phyloP scores from a whole-genome alignment of 305 asterid species.

The Fraxinus sp. region DNA sequence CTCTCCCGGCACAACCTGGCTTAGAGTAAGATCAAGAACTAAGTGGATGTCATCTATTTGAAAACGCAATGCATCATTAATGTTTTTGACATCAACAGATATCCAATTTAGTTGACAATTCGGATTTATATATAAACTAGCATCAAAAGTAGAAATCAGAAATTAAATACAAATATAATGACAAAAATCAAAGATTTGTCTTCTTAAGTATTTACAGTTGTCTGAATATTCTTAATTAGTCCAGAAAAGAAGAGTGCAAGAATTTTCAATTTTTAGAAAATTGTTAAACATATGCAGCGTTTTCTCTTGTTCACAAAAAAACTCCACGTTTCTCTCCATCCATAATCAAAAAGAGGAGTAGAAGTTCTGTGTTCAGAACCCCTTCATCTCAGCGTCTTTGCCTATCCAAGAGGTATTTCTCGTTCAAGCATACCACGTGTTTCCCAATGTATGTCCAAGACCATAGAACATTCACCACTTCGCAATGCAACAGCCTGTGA shows the following conservation, averaged over 20 bases:
- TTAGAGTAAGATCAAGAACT: slow-evolving; percentile 12
- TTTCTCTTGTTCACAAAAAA: background rate
- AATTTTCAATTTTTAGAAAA: background rate
- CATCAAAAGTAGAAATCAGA: background rate
- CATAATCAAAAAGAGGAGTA: background rate
- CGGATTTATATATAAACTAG: background rate
- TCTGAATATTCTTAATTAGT: background rate
- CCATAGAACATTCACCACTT: background rate
- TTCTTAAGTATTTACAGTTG: background rate
- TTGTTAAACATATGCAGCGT: background rate
- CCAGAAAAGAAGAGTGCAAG: background rate
- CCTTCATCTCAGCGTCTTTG: background rate
- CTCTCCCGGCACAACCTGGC: slow-evolving; percentile 97
- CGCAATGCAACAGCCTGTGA: background rate
- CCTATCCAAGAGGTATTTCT: background rate
- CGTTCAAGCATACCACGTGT: background rate
- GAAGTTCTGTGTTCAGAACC: background rate
- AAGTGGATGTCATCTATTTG: background rate
- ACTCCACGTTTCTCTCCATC: background rate
- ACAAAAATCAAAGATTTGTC: background rate
- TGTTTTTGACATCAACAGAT: background rate
- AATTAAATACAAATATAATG: background rate
- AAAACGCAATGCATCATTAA: background rate
- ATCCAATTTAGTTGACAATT: background rate
- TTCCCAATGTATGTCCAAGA: background rate